Evolutionary conservation across 495 filamentous ascomycete species (phyloP), one percentile per base, ranked within the genome.

Genomic region (Apiosordaria backusii): DNA sequence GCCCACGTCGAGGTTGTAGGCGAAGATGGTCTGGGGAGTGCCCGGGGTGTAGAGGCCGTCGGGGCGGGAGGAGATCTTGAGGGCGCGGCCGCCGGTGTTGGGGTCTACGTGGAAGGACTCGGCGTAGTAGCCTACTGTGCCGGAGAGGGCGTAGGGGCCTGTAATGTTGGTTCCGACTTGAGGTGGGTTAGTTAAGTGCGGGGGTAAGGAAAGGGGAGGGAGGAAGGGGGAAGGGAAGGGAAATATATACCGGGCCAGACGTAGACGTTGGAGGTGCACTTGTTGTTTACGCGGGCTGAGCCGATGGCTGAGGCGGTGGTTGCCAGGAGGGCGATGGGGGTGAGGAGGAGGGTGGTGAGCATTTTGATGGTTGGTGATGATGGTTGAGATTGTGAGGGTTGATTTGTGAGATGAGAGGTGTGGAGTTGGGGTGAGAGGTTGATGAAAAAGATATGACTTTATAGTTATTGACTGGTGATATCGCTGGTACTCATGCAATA

Each of bases 41-140:
- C 82, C 83, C 9, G 35, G 35, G 63, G 81, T 79, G 75, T 81
- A 86, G 54, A 88, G 74, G 7, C 85, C 85, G 68, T 86, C 75
- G 63, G 77, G 50, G 13, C 65, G 67, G 50, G 65, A 75, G 57
- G 85, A 85, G 67, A 88, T 80, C 75, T 88, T 88, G 64, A 88
- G 67, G 13, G 85, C 69, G 50, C 83, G 79, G 25, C 85, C 85
- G 54, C 85, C 85, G 16, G 82, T 83, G n/a, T 74, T 61, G 19
- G 79, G 65, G 74, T 86, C 85, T 54, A 76, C 74, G 70, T 71
- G 73, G 67, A 83, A 77, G 0, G 57, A 26, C 71, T 86, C 82
- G 55, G 27, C 70, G 76, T 81, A 84, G 53, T 35, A 64, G 61
- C 71, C 72, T 13, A 63, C 69, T 50, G 78, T 79, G 7, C 78